These are phyloP conservation scores for Lodderomyces metapsilosis DNA, from an alignment of 1,139 yeast genomes.

Conservation along the genomic window DNA sequence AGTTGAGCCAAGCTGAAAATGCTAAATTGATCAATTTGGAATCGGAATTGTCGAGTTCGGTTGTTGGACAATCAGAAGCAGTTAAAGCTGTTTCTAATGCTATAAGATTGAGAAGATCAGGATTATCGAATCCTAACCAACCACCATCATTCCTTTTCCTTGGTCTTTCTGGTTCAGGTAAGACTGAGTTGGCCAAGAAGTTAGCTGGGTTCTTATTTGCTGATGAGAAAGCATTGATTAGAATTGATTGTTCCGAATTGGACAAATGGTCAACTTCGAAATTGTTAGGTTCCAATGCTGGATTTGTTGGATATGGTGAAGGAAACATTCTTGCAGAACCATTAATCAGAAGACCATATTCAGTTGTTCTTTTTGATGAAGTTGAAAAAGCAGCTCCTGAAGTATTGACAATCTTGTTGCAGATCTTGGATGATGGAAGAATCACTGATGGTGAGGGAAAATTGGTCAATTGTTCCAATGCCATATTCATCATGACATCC, in stretches of 20 bases:
- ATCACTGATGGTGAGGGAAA: constrained; percentile 93
- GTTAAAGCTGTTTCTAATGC: constrained; percentile 96
- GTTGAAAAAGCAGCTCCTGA: constrained; percentile 99
- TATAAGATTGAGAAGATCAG: constrained; percentile 90
- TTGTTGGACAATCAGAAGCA: constrained; percentile 96
- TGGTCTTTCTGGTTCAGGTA: constrained; percentile 97
- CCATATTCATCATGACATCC: constrained; percentile 94
- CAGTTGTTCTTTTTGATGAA: constrained; percentile 92
- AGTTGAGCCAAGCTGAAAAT: constrained; percentile 93
- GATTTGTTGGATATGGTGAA: constrained; percentile 96
- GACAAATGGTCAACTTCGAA: constrained; percentile 96
- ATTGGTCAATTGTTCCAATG: constrained; percentile 86
- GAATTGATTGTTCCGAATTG: constrained; percentile 96
- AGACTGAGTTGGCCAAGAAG: constrained; percentile 95
- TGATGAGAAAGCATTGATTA: constrained; percentile 93
- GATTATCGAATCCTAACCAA: constrained; percentile 91
- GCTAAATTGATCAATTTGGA: constrained; percentile 94
- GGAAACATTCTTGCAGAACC: constrained; percentile 97
- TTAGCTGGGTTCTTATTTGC: constrained; percentile 94
- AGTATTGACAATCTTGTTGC: constrained; percentile 86
- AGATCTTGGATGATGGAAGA: constrained; percentile 94
- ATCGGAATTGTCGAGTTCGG: constrained; percentile 72
- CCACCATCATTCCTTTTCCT: constrained; percentile 95
- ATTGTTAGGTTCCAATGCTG: constrained; percentile 96
- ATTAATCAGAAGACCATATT: constrained; percentile 85